Evolutionary conservation across 768 basidiomycete species (phyloP).

Genomic region (Rhodotorula kratochvilovae): DNA sequence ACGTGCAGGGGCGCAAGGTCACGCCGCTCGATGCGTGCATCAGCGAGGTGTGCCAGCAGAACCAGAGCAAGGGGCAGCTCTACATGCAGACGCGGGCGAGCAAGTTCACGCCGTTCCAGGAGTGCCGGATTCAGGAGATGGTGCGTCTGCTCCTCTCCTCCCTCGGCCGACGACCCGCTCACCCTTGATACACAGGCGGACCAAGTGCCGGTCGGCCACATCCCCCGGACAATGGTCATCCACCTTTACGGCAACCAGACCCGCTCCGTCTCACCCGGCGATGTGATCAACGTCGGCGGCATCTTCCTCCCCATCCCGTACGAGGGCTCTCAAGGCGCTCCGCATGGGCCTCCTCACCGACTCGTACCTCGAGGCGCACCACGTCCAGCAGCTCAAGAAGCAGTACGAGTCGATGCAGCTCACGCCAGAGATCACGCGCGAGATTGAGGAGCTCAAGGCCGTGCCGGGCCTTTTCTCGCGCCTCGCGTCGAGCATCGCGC

Average conservation of each 20-base stretch:
- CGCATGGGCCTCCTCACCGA: conserved; percentile 94
- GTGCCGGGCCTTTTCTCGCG: conserved; percentile 75
- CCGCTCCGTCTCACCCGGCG: conserved; percentile 87
- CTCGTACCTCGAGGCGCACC: conserved; percentile 87
- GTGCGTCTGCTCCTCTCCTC: conserved; percentile 50
- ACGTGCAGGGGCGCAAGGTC: conserved; percentile 68
- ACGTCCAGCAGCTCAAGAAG: conserved; percentile 91
- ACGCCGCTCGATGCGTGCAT: conserved; percentile 82
- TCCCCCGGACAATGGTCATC: conserved; percentile 96
- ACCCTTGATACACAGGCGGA: conserved; percentile 61
- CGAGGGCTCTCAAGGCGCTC: conserved; percentile 92
- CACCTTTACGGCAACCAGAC: conserved; percentile 87
- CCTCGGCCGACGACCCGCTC: not conserved
- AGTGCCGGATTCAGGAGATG: conserved; percentile 99
- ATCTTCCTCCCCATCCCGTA: conserved; percentile 97
- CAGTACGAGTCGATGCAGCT: conserved; percentile 93
- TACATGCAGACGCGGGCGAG: conserved; percentile 99
- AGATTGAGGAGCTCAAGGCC: conserved; percentile 62
- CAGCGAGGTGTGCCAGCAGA: conserved; percentile 74
- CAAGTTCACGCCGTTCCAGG: conserved; percentile 96
- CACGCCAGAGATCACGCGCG: conserved; percentile 71
- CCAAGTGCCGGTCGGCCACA: conserved; percentile 98
- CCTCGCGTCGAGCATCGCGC: conserved; percentile 88
- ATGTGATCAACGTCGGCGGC: conserved; percentile 91
- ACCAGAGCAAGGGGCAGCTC: conserved; percentile 78